phyloP scores from a whole-genome alignment of 2,329 filamentous ascomycete genomes.

The Monilinia fructigena region DNA sequence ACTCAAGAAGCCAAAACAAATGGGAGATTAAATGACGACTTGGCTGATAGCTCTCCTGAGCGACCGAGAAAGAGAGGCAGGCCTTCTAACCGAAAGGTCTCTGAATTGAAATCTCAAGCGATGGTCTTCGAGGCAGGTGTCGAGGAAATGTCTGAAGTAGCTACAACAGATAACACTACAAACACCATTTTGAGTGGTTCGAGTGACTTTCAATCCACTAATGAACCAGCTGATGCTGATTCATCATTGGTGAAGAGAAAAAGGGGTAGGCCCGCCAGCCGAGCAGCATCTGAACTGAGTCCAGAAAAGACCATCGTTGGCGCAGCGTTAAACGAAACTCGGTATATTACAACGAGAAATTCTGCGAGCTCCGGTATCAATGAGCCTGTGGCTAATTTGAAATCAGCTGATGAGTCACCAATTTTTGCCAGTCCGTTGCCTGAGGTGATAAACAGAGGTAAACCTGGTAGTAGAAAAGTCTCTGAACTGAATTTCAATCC shows the following conservation, averaged over 20 bases:
- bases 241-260: slow-evolving; percentile 9
- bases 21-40: not conserved
- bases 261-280: not conserved
- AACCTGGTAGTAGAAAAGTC: not conserved
- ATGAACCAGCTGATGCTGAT: not conserved
- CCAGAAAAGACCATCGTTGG: not conserved
- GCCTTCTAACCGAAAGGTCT: not conserved
- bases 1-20: not conserved
- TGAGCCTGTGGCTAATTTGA: not conserved
- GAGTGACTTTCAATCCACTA: not conserved
- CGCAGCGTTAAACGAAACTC: not conserved
- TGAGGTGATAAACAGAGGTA: slow-evolving; percentile 1
- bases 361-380: not conserved
- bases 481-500: not conserved
- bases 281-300: not conserved
- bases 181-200: not conserved
- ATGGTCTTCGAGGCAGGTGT: not conserved
- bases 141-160: not conserved
- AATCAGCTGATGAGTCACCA: not conserved
- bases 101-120: not conserved
- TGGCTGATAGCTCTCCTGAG: not conserved
- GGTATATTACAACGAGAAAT: not conserved
- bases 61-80: slow-evolving; percentile 10
- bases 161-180: not conserved
- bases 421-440: not conserved